Evolutionary conservation across 2,329 filamentous ascomycete species (phyloP).

Genomic region (Colletotrichum brevisporum): DNA sequence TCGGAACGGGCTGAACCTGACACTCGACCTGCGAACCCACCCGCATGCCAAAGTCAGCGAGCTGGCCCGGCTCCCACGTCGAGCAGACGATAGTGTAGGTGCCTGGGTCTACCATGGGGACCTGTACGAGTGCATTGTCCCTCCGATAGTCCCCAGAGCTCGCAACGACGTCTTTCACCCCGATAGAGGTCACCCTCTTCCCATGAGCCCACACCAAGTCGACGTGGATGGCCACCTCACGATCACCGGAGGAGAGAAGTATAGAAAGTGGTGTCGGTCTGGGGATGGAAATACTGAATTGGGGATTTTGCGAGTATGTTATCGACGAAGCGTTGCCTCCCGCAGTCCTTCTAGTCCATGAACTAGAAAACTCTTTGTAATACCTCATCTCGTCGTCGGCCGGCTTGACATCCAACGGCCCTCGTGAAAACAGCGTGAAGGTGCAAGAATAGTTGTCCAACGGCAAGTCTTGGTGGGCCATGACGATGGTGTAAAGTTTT

Average conservation of each 20-base stretch:
- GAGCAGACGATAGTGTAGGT: slow-evolving; percentile 91
- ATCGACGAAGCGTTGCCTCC: slow-evolving; percentile 86
- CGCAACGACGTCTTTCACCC: slow-evolving; percentile 82
- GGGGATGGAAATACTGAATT: slow-evolving; percentile 78
- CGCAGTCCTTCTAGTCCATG: slow-evolving; percentile 84
- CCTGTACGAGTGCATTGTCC: slow-evolving; percentile 80
- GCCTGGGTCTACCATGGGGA: slow-evolving; percentile 74
- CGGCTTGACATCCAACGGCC: slow-evolving; percentile 70
- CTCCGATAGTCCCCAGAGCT: slow-evolving; percentile 92
- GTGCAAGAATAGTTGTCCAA: slow-evolving; percentile 86
- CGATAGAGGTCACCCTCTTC: slow-evolving; percentile 77
- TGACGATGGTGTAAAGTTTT: slow-evolving; percentile 71
- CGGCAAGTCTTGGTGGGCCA: slow-evolving; percentile 85
- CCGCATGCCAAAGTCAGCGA: slow-evolving; percentile 80
- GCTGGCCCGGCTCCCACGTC: slow-evolving; percentile 87
- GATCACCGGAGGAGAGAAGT: slow-evolving; percentile 77
- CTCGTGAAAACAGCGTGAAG: slow-evolving; percentile 83
- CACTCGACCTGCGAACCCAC: slow-evolving; percentile 76
- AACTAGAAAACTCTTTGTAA: slow-evolving; percentile 70
- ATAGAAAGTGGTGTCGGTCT: slow-evolving; percentile 75
- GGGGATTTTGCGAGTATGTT: slow-evolving; percentile 88
- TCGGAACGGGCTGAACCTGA: slow-evolving; percentile 71
- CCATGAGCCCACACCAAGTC: slow-evolving; percentile 86
- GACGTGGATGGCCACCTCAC: slow-evolving; percentile 83
- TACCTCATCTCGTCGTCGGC: slow-evolving; percentile 73